Evolutionary conservation across 2,329 filamentous ascomycete species (phyloP), one percentile per base, ranked within the genome.

Genomic region (Biscogniauxia marginata): DNA sequence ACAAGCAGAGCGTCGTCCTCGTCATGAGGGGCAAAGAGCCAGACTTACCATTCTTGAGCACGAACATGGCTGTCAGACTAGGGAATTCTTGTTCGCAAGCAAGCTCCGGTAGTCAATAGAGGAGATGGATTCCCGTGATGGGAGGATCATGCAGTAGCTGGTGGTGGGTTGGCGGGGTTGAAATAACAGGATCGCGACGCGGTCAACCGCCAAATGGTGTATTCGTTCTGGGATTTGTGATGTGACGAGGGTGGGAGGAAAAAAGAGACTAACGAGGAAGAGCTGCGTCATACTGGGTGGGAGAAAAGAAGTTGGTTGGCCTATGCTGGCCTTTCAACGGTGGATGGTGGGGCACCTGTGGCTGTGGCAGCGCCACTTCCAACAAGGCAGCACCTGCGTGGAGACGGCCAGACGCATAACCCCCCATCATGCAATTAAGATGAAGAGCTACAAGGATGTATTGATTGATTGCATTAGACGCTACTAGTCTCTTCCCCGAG

Each of bases 11-110:
- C 34, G 46, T 18, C 51, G 50, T 52, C 50, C 46, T 47, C 19
- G 34, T 34, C 43, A 54, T 50, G 24, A 18, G 39, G 43, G 43
- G 60, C 34, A 54, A 55, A 47, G 55, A 52, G 55, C 20, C 51
- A 46, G 18, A 63, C 72, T 65, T 68, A 75, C 74, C 74, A 66
- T 75, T 76, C 59, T 74, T 73, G 34, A 76, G 71, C 57, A 75
- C 72, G 63, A 76, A 76, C 74, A 76, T 76, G 23, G 63, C 71
- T 63, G 56, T 56, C 13, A 22, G 9, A n/a, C n/a, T 54, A 22
- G 23, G 20, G n/a, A 39, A 16, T 39, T 39, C 3, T 39, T 39
- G 13, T 39, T 7, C 9, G 13, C 30, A 39, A 4, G n/a, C n/a
- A n/a, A n/a, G n/a, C n/a, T n/a, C n/a, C n/a, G n/a, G n/a, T n/a